phyloP scores from a whole-genome alignment of 2,329 filamentous ascomycete genomes.

The Talaromyces piceae region DNA sequence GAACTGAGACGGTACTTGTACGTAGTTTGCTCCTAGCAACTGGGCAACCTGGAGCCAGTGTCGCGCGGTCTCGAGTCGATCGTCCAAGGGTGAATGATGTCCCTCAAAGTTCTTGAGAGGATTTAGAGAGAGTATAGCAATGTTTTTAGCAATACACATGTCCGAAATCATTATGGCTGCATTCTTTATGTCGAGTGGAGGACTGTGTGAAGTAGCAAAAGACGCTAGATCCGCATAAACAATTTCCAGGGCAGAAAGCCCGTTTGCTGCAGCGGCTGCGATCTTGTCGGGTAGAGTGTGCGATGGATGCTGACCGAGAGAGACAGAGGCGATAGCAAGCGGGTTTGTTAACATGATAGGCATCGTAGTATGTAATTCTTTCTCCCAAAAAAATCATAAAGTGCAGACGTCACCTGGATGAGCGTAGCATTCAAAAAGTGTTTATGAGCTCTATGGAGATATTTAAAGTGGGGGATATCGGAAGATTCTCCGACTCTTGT shows the following conservation, averaged over 20 bases:
- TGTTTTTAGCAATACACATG: background rate
- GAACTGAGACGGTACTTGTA: conserved; percentile 6
- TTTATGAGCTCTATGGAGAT: no score
- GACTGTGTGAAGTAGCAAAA: conserved; percentile 13
- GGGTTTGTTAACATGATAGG: background rate
- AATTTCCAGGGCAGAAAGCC: conserved; percentile 25
- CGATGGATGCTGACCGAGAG: conserved; percentile 23
- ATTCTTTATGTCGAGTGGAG: background rate
- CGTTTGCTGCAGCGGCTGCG: conserved; percentile 18
- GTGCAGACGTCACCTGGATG: no score
- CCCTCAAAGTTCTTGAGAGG: conserved; percentile 30
- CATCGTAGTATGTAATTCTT: background rate
- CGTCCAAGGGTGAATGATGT: conserved; percentile 16
- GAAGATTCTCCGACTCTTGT: no score
- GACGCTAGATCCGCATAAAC: conserved; percentile 23
- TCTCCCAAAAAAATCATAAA: no score
- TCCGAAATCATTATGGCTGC: background rate
- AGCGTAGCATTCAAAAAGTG: no score
- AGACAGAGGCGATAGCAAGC: conserved; percentile 23
- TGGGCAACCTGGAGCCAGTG: conserved; percentile 22
- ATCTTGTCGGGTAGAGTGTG: conserved; percentile 26
- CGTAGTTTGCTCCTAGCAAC: background rate
- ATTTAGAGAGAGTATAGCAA: conserved; percentile 2
- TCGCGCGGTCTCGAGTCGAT: conserved; percentile 20
- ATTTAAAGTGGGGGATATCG: no score